These are phyloP conservation scores for Cladosporium sp. DNA, from an alignment of 2,329 filamentous ascomycete genomes.

Conservation along the genomic window DNA sequence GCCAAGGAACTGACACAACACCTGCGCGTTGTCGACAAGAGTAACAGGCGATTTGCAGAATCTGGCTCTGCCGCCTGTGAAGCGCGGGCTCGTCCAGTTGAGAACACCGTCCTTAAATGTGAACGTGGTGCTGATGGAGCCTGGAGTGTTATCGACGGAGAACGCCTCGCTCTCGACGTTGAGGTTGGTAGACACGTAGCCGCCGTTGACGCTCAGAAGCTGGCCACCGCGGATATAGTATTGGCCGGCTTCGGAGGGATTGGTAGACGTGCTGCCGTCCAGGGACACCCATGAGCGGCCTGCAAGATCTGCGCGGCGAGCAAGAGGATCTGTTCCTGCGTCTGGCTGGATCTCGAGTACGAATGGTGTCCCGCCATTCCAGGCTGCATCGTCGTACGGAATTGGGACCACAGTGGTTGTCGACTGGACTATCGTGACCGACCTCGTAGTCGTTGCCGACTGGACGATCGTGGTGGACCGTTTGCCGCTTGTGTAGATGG, in stretches of 20 bases:
- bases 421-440: slow-evolving; percentile 30
- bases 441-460: slow-evolving; percentile 27
- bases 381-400: slow-evolving; percentile 26
- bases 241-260: slow-evolving; percentile 31
- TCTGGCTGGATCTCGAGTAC: slow-evolving; percentile 30
- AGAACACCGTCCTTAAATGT: slow-evolving; percentile 29
- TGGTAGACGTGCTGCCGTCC: slow-evolving; percentile 37
- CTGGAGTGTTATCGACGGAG: slow-evolving; percentile 24
- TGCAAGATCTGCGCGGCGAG: not conserved
- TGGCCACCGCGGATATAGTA: slow-evolving; percentile 34
- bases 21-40: slow-evolving; percentile 29
- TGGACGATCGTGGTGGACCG: slow-evolving; percentile 29
- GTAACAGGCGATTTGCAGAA: slow-evolving; percentile 35
- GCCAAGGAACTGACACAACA: slow-evolving; percentile 35
- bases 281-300: slow-evolving; percentile 31
- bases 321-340: slow-evolving; percentile 10
- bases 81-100: slow-evolving; percentile 36
- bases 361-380: slow-evolving; percentile 36
- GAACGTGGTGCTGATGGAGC: slow-evolving; percentile 34
- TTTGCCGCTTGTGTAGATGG: slow-evolving; percentile 27
- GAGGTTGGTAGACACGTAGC: slow-evolving; percentile 29
- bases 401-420: slow-evolving; percentile 31
- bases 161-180: slow-evolving; percentile 31
- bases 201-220: slow-evolving; percentile 26
- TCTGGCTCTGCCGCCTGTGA: slow-evolving; percentile 33